These are phyloP conservation scores for Termitomyces heimii DNA, from an alignment of 768 basidiomycete species.

Conservation along the genomic window DNA sequence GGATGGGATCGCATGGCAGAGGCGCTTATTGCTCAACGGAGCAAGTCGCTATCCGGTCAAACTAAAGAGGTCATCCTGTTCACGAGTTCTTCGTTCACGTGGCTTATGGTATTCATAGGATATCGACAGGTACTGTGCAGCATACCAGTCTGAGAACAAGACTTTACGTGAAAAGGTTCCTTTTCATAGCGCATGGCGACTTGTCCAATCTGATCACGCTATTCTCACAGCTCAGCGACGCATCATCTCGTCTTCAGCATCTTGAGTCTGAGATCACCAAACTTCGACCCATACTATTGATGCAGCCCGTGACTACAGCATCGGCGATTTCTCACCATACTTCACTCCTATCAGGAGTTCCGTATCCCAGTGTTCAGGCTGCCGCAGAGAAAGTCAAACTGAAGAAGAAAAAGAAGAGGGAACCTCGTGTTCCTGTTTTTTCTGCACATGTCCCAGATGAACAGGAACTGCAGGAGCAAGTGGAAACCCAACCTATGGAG, in stretches of 20 bases:
- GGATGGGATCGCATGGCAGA: conserved; percentile 65
- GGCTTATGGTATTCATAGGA: conserved; percentile 34
- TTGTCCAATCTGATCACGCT: background rate
- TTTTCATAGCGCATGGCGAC: conserved; percentile 2
- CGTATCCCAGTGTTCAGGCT: conserved; percentile 19
- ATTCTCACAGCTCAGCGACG: conserved; percentile 46
- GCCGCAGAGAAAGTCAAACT: conserved; percentile 18
- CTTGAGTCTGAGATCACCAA: conserved; percentile 62
- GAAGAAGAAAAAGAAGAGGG: conserved; percentile 18
- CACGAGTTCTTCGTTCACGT: background rate
- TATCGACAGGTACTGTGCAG: conserved; percentile 41
- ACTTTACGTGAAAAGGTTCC: conserved; percentile 54
- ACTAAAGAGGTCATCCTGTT: conserved; percentile 10
- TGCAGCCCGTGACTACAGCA: conserved; percentile 42
- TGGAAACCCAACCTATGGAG: conserved; percentile 7
- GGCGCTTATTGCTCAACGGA: conserved; percentile 49
- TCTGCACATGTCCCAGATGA: conserved; percentile 6
- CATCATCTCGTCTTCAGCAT: conserved; percentile 42
- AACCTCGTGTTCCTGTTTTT: conserved; percentile 10
- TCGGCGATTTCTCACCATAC: conserved; percentile 17
- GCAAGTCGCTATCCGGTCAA: conserved; percentile 24
- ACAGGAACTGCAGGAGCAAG: conserved; percentile 4
- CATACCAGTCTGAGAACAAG: conserved; percentile 57
- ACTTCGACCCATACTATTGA: conserved; percentile 62
- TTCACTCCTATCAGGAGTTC: conserved; percentile 17